Conservation (phyloP, 2,329 filamentous ascomycete genomes). For the Didymellaceae sp. region DNA sequence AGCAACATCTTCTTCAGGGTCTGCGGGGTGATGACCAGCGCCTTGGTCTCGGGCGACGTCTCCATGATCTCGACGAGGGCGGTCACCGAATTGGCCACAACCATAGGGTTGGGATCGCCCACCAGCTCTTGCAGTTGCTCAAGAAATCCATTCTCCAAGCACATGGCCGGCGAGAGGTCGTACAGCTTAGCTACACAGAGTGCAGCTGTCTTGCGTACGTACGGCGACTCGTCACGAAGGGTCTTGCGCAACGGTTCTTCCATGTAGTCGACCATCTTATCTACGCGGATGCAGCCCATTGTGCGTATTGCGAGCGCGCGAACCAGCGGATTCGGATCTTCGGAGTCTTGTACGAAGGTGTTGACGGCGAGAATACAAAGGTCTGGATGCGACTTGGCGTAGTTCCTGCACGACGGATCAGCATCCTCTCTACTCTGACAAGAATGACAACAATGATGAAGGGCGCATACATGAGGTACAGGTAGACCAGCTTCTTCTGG, state of each 20-base stretch:
- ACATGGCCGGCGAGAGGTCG: slow-evolving; percentile 90
- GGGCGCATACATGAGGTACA: slow-evolving; percentile 78
- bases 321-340: slow-evolving; percentile 96
- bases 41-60: slow-evolving; percentile 86
- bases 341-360: slow-evolving; percentile 98
- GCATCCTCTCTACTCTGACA: background rate
- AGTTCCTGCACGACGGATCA: slow-evolving; percentile 72
- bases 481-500: slow-evolving; percentile 98
- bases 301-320: slow-evolving; percentile 94
- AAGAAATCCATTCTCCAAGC: slow-evolving; percentile 94
- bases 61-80: slow-evolving; percentile 91
- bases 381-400: slow-evolving; percentile 98
- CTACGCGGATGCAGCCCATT: slow-evolving; percentile 97
- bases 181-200: slow-evolving; percentile 98
- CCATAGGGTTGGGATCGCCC: slow-evolving; percentile 97
- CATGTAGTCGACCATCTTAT: slow-evolving; percentile 99
- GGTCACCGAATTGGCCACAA: slow-evolving; percentile 96
- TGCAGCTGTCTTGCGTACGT: slow-evolving; percentile 96
- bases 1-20: slow-evolving; percentile 95
- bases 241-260: slow-evolving; percentile 97
- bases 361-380: slow-evolving; percentile 98
- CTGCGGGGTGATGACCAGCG: slow-evolving; percentile 79
- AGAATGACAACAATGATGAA: background rate
- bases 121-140: slow-evolving; percentile 95
- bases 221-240: slow-evolving; percentile 93